phyloP scores from a whole-genome alignment of 2,329 filamentous ascomycete genomes.

The Xylaria hypoxylon region DNA sequence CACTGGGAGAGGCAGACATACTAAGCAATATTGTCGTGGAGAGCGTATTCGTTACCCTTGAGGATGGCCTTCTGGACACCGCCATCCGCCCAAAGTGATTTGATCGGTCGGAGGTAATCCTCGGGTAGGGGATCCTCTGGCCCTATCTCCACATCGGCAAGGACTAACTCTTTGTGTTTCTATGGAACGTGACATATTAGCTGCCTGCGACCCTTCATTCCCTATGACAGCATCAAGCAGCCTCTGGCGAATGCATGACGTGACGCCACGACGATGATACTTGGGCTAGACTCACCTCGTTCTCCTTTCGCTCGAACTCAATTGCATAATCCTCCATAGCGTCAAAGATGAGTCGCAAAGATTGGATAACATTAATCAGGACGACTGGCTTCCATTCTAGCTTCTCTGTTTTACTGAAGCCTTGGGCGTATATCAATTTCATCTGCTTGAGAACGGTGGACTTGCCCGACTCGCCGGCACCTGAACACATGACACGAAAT shows the following conservation, averaged over 20 bases:
- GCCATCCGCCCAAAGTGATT: conserved; percentile 82
- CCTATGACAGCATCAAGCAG: not conserved
- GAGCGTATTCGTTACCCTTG: conserved; percentile 94
- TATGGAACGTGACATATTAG: conserved; percentile 53
- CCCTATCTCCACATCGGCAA: conserved; percentile 84
- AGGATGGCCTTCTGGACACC: conserved; percentile 89
- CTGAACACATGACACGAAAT: conserved; percentile 59
- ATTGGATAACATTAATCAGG: conserved; percentile 93
- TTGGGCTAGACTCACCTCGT: conserved; percentile 71
- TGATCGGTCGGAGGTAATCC: conserved; percentile 84
- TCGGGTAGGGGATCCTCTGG: conserved; percentile 82
- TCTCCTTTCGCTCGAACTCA: conserved; percentile 80
- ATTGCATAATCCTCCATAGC: conserved; percentile 90
- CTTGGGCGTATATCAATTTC: conserved; percentile 95
- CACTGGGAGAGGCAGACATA: conserved; percentile 69
- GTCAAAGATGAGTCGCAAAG: conserved; percentile 88
- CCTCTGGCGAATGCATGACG: not conserved
- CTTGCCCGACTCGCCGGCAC: conserved; percentile 94
- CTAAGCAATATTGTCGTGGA: conserved; percentile 97
- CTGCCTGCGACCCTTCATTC: conserved; percentile 18
- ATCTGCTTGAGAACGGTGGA: conserved; percentile 99
- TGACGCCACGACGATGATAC: not conserved
- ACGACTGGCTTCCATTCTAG: conserved; percentile 95
- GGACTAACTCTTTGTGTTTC: conserved; percentile 82
- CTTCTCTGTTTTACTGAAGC: conserved; percentile 89